Conservation (phyloP, 2,329 filamentous ascomycete species). For the Alternaria sp. region DNA sequence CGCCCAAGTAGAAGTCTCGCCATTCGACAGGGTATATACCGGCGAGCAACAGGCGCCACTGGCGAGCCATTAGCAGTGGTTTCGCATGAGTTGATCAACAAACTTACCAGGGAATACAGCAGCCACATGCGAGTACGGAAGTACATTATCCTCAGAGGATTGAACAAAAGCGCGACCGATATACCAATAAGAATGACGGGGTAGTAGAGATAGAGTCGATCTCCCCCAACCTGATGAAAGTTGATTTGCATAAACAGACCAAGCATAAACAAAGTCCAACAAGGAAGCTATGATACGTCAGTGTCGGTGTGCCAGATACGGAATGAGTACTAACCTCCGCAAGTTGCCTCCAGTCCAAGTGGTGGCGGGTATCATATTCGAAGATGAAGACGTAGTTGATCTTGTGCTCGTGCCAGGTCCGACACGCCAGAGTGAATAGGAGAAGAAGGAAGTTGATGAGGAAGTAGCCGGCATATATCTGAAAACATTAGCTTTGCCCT, state of each 20-base stretch:
- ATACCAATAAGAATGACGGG: slow-evolving; percentile 79
- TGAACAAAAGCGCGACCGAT: slow-evolving; percentile 71
- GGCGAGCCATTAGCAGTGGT: slow-evolving; percentile 33
- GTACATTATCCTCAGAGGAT: slow-evolving; percentile 77
- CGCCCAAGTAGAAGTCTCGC: slow-evolving; percentile 94
- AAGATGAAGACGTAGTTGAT: slow-evolving; percentile 98
- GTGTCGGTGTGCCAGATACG: not conserved
- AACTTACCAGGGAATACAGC: slow-evolving; percentile 80
- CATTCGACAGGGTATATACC: slow-evolving; percentile 95
- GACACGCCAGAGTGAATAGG: slow-evolving; percentile 85
- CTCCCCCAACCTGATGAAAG: slow-evolving; percentile 72
- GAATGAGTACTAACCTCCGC: slow-evolving; percentile 62
- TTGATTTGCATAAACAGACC: slow-evolving; percentile 90
- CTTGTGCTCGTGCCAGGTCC: slow-evolving; percentile 80
- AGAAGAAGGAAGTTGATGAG: slow-evolving; percentile 79
- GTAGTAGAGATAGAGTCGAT: slow-evolving; percentile 80
- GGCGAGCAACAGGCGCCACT: slow-evolving; percentile 86
- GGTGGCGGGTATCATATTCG: slow-evolving; percentile 87
- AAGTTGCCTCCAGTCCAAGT: slow-evolving; percentile 88
- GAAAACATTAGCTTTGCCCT: slow-evolving; percentile 29
- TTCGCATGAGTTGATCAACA: not conserved
- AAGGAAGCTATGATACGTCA: slow-evolving; percentile 67
- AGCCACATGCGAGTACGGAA: slow-evolving; percentile 84
- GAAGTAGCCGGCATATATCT: slow-evolving; percentile 94
- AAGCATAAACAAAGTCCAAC: slow-evolving; percentile 76